These are phyloP conservation scores for Marasmius sp. DNA, from an alignment of 1,284 basidiomycete species.

Conservation along the genomic window DNA sequence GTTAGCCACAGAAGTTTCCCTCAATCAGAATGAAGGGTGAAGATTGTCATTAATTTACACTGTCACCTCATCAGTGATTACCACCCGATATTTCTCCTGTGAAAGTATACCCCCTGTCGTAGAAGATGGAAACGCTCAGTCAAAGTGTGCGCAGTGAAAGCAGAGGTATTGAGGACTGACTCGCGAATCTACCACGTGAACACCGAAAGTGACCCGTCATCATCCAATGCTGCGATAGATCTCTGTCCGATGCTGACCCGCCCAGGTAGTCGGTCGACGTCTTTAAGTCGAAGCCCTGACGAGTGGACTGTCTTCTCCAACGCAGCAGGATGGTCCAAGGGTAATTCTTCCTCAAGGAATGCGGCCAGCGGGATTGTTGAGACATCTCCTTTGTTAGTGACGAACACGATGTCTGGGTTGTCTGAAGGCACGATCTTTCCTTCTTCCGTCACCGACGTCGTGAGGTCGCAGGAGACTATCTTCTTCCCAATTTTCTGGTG, in stretches of 20 bases:
- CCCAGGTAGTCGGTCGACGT: neutral
- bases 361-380: neutral
- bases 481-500: conserved; percentile 1
- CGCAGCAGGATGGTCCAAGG: neutral
- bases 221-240: neutral
- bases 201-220: neutral
- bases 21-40: no score
- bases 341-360: neutral
- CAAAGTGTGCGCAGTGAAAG: no score
- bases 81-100: no score
- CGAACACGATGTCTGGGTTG: neutral
- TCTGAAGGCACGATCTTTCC: neutral
- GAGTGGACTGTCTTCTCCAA: neutral
- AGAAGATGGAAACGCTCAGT: no score
- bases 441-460: neutral
- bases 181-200: neutral
- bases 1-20: no score
- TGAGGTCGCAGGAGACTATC: neutral
- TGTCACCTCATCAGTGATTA: no score
- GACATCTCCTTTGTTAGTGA: neutral
- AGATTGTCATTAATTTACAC: no score
- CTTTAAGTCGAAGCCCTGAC: neutral
- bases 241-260: neutral
- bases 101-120: no score
- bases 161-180: no score